Percentiles rank a stretch among this genome's conserved stretches.
phyloP scores from a whole-genome alignment of 306 rosid species.

The Neltuma alba region DNA sequence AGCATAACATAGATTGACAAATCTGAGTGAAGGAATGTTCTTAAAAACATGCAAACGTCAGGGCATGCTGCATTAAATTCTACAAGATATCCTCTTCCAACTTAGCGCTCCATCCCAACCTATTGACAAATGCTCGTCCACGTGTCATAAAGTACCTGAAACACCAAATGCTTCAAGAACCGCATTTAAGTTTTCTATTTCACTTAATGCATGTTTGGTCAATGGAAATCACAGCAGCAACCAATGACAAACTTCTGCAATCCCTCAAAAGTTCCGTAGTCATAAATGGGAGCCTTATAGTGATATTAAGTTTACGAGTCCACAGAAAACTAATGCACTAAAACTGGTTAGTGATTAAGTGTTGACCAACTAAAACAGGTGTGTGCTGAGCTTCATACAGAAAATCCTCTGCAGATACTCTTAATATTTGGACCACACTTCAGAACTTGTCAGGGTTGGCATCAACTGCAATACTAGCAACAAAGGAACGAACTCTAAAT shows the following conservation, averaged over 20 bases:
- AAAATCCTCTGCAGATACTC: not conserved
- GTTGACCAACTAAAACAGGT: not conserved
- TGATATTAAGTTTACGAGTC: not conserved
- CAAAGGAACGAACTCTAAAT: not conserved
- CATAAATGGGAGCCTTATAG: not conserved
- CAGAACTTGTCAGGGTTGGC: not conserved
- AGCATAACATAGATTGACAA: not conserved
- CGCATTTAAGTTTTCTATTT: not conserved
- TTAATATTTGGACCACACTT: not conserved
- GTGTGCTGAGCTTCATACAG: not conserved
- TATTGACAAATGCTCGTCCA: not conserved
- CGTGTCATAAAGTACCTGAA: not conserved
- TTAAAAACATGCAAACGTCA: not conserved
- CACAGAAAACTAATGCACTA: not conserved
- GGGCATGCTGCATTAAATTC: not conserved
- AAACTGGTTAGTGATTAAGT: not conserved
- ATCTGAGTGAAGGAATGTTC: not conserved
- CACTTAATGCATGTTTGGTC: not conserved
- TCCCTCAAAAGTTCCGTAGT: not conserved
- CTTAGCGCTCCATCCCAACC: not conserved
- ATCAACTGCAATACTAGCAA: not conserved
- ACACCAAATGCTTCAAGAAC: not conserved
- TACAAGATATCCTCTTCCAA: not conserved
- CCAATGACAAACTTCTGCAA: not conserved
- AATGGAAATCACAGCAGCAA: not conserved